Conservation (phyloP, 2,329 filamentous ascomycete species). For the Paecilomyces formosus region DNA sequence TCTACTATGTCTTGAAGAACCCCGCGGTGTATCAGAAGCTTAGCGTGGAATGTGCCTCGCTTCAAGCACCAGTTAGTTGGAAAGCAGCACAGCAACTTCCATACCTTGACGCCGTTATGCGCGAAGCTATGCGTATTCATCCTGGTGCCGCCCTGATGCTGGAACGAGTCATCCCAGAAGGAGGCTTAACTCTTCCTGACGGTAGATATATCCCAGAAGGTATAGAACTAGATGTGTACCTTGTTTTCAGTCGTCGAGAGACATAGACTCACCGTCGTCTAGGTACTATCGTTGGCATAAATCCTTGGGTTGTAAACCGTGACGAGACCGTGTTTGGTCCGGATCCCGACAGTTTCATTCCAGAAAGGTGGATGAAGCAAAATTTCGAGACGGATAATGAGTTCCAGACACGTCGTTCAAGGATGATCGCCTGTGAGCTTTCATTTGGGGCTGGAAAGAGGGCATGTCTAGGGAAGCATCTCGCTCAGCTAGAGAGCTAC, state of each 20-base stretch:
- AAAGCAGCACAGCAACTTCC: conserved; percentile 2
- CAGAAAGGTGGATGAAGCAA: conserved; percentile 14
- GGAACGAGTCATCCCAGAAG: conserved; percentile 8
- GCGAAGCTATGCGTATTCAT: conserved; percentile 9
- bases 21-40: conserved; percentile 13
- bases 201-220: conserved; percentile 7
- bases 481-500: conserved; percentile 2
- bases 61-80: conserved; percentile 2
- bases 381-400: neutral
- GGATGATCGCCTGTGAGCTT: conserved; percentile 1
- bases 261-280: neutral
- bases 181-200: conserved; percentile 6
- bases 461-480: neutral
- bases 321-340: conserved; percentile 12
- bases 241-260: neutral
- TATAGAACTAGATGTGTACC: neutral
- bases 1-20: conserved; percentile 17
- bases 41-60: conserved; percentile 3
- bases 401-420: neutral
- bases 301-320: conserved; percentile 18
- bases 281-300: conserved; percentile 19
- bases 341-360: conserved; percentile 15
- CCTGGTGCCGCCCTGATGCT: conserved; percentile 7
- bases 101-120: conserved; percentile 8
- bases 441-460: neutral